Percentiles rank a stretch among this genome's conserved stretches.
These are phyloP conservation scores for Scytalidium sp. DNA, from an alignment of 2,329 filamentous ascomycete genomes.

Conservation along the genomic window DNA sequence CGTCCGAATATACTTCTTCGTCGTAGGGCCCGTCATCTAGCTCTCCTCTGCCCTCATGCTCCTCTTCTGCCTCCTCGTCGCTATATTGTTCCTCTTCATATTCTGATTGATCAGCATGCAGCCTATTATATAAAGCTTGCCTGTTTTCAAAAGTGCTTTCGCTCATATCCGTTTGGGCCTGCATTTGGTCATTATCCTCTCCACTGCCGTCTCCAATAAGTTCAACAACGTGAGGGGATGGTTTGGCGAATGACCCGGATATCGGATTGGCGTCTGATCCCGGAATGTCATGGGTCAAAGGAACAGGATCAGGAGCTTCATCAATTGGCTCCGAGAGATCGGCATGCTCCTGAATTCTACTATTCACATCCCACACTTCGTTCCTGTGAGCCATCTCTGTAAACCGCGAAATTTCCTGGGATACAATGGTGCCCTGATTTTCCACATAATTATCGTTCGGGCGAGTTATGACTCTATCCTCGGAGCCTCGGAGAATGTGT, in stretches of 20 bases:
- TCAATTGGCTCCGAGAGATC: slow-evolving; percentile 8
- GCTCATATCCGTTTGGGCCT: too few species aligned
- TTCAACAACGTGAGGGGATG: slow-evolving; percentile 18
- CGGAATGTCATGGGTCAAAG: slow-evolving; percentile 1
- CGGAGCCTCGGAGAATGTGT: not conserved
- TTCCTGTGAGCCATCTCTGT: not conserved
- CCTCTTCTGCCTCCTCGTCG: slow-evolving; percentile 4
- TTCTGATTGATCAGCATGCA: not conserved
- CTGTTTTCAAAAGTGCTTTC: too few species aligned
- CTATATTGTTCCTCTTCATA: slow-evolving; percentile 5
- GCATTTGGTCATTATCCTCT: slow-evolving; percentile 2
- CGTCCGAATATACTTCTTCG: not conserved
- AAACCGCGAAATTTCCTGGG: not conserved
- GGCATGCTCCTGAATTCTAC: slow-evolving; percentile 14
- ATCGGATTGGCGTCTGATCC: slow-evolving; percentile 5
- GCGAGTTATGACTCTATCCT: not conserved
- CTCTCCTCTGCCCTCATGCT: too few species aligned
- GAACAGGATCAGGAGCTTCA: slow-evolving; percentile 1
- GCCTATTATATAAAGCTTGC: too few species aligned
- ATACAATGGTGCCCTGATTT: not conserved
- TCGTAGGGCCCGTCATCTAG: not conserved
- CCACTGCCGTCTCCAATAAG: slow-evolving; percentile 21
- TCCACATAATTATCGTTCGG: not conserved
- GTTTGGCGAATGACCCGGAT: slow-evolving; percentile 19
- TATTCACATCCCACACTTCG: not conserved